phyloP scores from a whole-genome alignment of 371 early-diverging fungal genomes.

The Haplosporangium sp. region DNA sequence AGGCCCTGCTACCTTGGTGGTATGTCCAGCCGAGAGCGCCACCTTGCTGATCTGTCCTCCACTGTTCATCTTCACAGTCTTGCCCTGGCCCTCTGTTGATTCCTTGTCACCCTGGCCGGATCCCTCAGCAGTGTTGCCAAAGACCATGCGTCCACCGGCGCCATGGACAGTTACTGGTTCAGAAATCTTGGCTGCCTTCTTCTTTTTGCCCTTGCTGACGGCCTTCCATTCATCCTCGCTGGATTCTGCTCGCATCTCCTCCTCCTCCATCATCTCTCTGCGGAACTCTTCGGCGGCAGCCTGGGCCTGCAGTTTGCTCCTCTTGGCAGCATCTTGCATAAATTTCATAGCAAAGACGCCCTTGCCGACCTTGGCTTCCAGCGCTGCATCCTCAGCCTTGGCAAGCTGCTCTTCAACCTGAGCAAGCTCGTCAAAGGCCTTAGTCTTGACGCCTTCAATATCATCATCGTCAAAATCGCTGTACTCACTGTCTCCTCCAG shows the following conservation, averaged over 20 bases:
- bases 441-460: slow-evolving; percentile 51
- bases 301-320: slow-evolving; percentile 61
- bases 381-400: slow-evolving; percentile 56
- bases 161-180: slow-evolving; percentile 57
- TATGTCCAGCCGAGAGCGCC: slow-evolving; percentile 67
- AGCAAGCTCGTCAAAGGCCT: slow-evolving; percentile 60
- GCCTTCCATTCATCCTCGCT: slow-evolving; percentile 58
- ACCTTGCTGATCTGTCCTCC: slow-evolving; percentile 72
- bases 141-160: slow-evolving; percentile 72
- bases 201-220: slow-evolving; percentile 56
- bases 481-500: slow-evolving; percentile 64
- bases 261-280: slow-evolving; percentile 62
- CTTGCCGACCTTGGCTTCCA: slow-evolving; percentile 71
- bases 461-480: slow-evolving; percentile 60
- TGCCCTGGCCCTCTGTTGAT: slow-evolving; percentile 5
- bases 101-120: slow-evolving; percentile 16
- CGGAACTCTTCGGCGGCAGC: slow-evolving; percentile 56
- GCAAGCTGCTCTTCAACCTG: slow-evolving; percentile 59
- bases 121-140: slow-evolving; percentile 54
- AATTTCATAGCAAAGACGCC: slow-evolving; percentile 96
- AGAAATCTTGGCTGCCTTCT: slow-evolving; percentile 44
- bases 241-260: slow-evolving; percentile 51
- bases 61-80: slow-evolving; percentile 62
- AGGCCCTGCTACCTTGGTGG: slow-evolving; percentile 66
- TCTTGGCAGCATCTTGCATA: slow-evolving; percentile 86